Percentiles rank a stretch among this genome's conserved stretches.
Conservation (phyloP, 768 basidiomycete genomes). For the Pulveroboletus sp. region DNA sequence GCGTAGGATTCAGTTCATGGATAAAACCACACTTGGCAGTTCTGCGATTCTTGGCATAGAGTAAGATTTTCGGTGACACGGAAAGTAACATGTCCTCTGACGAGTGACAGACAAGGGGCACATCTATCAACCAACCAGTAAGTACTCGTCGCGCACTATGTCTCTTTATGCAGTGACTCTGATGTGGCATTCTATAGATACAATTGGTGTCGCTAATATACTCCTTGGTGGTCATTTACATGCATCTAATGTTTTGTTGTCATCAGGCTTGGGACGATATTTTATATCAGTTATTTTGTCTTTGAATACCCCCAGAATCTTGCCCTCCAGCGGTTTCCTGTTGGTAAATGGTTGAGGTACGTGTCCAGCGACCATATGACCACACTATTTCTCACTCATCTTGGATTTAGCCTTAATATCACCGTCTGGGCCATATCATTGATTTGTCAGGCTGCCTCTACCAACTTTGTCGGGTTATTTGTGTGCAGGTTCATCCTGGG, state of each 20-base stretch:
- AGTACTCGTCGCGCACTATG: slow-evolving; percentile 12
- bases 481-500: slow-evolving; percentile 62
- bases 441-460: slow-evolving; percentile 64
- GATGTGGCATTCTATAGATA: slow-evolving; percentile 38
- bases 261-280: slow-evolving; percentile 67
- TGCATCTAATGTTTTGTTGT: not conserved
- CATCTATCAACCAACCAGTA: slow-evolving; percentile 65
- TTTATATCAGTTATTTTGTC: slow-evolving; percentile 63
- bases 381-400: not conserved
- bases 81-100: not conserved
- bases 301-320: slow-evolving; percentile 77
- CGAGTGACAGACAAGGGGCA: slow-evolving; percentile 43
- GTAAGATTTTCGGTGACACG: slow-evolving; percentile 31
- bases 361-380: slow-evolving; percentile 3
- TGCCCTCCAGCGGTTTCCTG: slow-evolving; percentile 65
- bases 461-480: slow-evolving; percentile 60
- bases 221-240: not conserved
- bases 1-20: slow-evolving; percentile 74
- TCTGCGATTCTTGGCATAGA: slow-evolving; percentile 66
- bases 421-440: slow-evolving; percentile 61
- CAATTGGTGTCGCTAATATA: slow-evolving; percentile 46
- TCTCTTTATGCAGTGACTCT: not conserved
- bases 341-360: slow-evolving; percentile 79
- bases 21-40: slow-evolving; percentile 66
- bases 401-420: slow-evolving; percentile 52